Evolutionary conservation across 805 yeast species (phyloP), one percentile per base, ranked within the genome.

Genomic region (Hanseniaspora meyeri): DNA sequence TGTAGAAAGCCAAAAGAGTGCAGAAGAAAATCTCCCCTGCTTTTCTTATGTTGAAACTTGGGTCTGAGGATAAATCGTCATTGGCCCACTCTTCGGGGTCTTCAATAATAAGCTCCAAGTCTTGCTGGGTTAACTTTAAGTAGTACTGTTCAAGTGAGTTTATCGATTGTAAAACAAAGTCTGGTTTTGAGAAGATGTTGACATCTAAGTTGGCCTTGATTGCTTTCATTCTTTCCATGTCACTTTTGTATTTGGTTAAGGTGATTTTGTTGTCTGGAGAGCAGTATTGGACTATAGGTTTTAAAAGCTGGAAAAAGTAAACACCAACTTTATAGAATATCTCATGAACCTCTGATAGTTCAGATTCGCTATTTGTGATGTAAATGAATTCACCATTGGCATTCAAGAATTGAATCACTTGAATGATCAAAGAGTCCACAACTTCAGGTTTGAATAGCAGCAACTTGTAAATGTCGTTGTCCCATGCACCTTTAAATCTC

Each of bases 21-120:
- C 49, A 46, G 17, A 53, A 53, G 31, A 53, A 53, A 16, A 53
- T n/a, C n/a, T 53, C 57, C 20, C 51, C 20, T 16, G 51, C 34
- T 40, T 53, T 53, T 53, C 57, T 53, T 17, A 53, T 24, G 27
- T 53, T 45, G 31, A 53, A 53, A 19, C 51, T 45, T 14, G 48
- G 47, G 27, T 53, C 57, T 20, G 49, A n/a, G 51, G 81, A 77
- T 57, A 83, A 71, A 61, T 89, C 95, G 64, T 88, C 95, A 60
- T 82, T 81, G 20, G 86, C 81, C 87, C 95, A 93, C 66, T 88
- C 96, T 66, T 89, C 97, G 0, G 97, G 96, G 59, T 89, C 95
- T 17, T 77, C 67, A 12, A 74, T 66, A 97, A 97, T 93, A 40
- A 79, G 72, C 62, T 86, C 95, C 49, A 91, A 67, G 65, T 90